A percentile compares a stretch with the other conserved stretches of the same genome.
Conservation (phyloP, 768 basidiomycete genomes). For the Kwoniella dejecticola region DNA sequence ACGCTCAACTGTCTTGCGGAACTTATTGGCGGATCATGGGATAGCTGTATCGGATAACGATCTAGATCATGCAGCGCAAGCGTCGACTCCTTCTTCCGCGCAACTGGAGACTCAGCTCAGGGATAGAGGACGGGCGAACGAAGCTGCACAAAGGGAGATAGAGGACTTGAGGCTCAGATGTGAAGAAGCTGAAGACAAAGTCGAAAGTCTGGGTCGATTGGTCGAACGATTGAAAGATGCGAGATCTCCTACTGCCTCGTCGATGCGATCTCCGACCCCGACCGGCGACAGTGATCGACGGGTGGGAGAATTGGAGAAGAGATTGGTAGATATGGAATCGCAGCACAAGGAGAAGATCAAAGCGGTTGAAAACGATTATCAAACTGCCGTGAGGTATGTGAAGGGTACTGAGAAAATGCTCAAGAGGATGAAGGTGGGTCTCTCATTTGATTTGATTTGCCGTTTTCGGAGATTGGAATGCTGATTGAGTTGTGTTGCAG, state of each 20-base stretch:
- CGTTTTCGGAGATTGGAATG: not conserved
- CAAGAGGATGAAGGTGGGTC: slow-evolving; percentile 77
- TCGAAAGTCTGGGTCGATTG: slow-evolving; percentile 66
- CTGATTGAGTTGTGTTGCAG: slow-evolving; percentile 11
- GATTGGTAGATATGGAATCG: slow-evolving; percentile 75
- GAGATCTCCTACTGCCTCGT: slow-evolving; percentile 60
- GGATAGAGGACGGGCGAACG: slow-evolving; percentile 71
- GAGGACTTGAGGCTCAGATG: slow-evolving; percentile 67
- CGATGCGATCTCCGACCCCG: slow-evolving; percentile 56
- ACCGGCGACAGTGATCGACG: slow-evolving; percentile 56
- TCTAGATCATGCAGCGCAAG: slow-evolving; percentile 42
- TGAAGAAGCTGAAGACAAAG: slow-evolving; percentile 73
- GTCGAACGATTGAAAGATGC: slow-evolving; percentile 68
- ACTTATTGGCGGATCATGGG: slow-evolving; percentile 83
- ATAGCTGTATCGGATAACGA: slow-evolving; percentile 76
- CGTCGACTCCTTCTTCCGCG: slow-evolving; percentile 36
- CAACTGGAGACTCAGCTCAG: slow-evolving; percentile 79
- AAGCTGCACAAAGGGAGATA: slow-evolving; percentile 75
- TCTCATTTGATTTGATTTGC: not conserved
- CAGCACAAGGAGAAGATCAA: slow-evolving; percentile 76
- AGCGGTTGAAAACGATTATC: slow-evolving; percentile 93
- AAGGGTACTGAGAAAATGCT: slow-evolving; percentile 99
- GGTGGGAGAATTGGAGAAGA: slow-evolving; percentile 71
- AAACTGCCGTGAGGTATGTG: slow-evolving; percentile 94
- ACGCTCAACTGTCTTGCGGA: slow-evolving; percentile 76